Evolutionary conservation across 805 yeast genomes (phyloP).

Genomic region (Kregervanrija delftensis): DNA sequence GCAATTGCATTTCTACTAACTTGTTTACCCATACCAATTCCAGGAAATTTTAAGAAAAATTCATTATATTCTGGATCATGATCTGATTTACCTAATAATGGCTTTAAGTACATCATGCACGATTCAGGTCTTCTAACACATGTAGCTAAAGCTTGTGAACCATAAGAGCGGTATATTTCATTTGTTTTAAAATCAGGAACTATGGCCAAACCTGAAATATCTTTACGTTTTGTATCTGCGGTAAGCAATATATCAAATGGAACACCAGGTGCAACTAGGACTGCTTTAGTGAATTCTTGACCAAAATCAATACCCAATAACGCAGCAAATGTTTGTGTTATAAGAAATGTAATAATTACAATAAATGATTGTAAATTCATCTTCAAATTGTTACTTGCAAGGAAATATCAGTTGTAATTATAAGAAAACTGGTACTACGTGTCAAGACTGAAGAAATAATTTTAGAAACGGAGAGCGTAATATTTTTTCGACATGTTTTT

Average conservation of each 20-base stretch:
- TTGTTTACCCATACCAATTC: slow-evolving; percentile 39
- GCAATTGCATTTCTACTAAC: slow-evolving; percentile 45
- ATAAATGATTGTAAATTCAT: too few relatives aligned
- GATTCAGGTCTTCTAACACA: slow-evolving; percentile 69
- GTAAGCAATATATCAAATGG: slow-evolving; percentile 85
- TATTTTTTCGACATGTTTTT: too few relatives aligned
- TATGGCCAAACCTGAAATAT: slow-evolving; percentile 69
- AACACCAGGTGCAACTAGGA: slow-evolving; percentile 83
- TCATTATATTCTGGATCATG: slow-evolving; percentile 38
- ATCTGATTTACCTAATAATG: slow-evolving; percentile 59
- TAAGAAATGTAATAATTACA: too few relatives aligned
- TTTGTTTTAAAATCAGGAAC: slow-evolving; percentile 1
- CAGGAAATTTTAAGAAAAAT: slow-evolving; percentile 55
- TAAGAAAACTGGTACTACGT: too few relatives aligned
- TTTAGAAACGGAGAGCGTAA: too few relatives aligned
- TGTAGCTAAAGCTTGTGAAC: slow-evolving; percentile 63
- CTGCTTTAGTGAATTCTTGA: slow-evolving; percentile 79
- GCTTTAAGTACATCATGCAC: slow-evolving; percentile 62
- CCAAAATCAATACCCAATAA: slow-evolving; percentile 88
- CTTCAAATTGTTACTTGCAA: too few relatives aligned
- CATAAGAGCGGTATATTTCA: slow-evolving; percentile 61
- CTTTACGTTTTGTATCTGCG: slow-evolving; percentile 88
- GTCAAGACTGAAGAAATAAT: too few relatives aligned
- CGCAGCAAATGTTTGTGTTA: slow-evolving; percentile 35
- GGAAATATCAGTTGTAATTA: too few relatives aligned